Evolutionary conservation across 805 yeast species (phyloP), one percentile per base, ranked within the genome.

Genomic region (Wickerhamomyces rabaulensis): DNA sequence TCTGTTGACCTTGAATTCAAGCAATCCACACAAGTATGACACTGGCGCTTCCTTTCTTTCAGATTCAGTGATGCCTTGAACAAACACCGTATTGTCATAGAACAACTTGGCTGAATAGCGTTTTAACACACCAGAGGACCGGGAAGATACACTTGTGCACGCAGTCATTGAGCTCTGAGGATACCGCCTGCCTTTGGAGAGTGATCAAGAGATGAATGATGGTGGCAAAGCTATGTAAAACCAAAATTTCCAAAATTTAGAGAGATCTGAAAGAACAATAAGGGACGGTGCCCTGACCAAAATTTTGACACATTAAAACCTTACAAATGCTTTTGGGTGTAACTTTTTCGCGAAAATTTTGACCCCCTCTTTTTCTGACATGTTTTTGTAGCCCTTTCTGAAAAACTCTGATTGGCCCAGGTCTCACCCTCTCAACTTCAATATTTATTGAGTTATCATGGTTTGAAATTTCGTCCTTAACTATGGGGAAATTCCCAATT

Each of bases 21-120:
- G 26, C 12, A 52, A 41, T 1, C 61, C 61, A 20, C 54, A 42
- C 9, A 53, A 13, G 13, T 10, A 36, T 9, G 31, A 42, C 33
- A 45, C 40, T 19, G 48, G 49, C 13, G 50, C 47, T 4, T 40
- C 45, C 4, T n/a, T n/a, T 16, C 57, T 41, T 41, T 57, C 61
- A 15, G 53, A 44, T 2, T 41, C 22, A 16, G 42, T 54, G 27
- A 57, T 41, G 1, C 61, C 61, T 38, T 46, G 51, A 19, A 57
- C 48, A 19, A 49, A 45, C 9, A 57, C 54, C 4, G 41, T 45
- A 7, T 52, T 48, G 10, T 50, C 51, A 8, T 37, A 38, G 2
- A 50, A 39, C 17, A 52, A 41, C 45, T 16, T 33, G 20, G 20
- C 36, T n/a, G 36, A 33, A 33, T 16, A 33, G 20, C 20, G 36